Evolutionary conservation across 225 moss, liverwort and hornwort genomes (phyloP), one percentile per base, ranked within the genome.

Genomic region (Polytrichum commune): DNA sequence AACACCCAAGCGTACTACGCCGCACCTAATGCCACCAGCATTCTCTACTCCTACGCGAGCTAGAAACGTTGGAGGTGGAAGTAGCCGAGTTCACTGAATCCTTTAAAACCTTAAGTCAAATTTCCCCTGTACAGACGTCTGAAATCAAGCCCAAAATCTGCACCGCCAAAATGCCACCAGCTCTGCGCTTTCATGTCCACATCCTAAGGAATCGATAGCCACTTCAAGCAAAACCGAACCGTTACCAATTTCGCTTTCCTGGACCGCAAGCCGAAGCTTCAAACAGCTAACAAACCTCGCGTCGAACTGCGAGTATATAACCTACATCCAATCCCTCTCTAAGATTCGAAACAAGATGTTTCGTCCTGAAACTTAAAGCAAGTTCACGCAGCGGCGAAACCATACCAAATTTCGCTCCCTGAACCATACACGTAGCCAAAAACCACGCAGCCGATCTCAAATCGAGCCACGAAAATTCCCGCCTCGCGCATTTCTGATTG

Each of bases 401-500:
- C 76, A 73, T 68, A 74, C 76, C 83, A 83, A 76, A 79, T 76
- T 74, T 68, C 75, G 33, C 60, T 65, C n/a, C 69, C 69, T 72
- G 46, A 0, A 61, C 27, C 26, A 10, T 29, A 79, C 38, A 82
- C 60, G 23, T 8, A 53, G 28, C 71, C 67, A 64, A 83, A 76
- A 74, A 56, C 25, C 4, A 22, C 60, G 32, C 58, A 73, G 73
- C 58, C 69, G 64, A 73, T 54, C 73, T 71, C 67, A 63, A 68
- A 76, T 46, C 16, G 16, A 46, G 46, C 46, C 46, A 46, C 46
- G 46, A 16, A 16, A 46, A 46, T 4, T 16, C 46, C 46, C 46
- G 13, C 46, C 46, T 16, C 16, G 46, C 46, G 46, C 46, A 46
- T 46, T 46, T 16, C 13, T 46, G 13, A 46, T 2, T 13, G 16